These are phyloP conservation scores for Rhododendron kiyosumense DNA, from an alignment of 148 eudicot genomes.

Conservation along the genomic window DNA sequence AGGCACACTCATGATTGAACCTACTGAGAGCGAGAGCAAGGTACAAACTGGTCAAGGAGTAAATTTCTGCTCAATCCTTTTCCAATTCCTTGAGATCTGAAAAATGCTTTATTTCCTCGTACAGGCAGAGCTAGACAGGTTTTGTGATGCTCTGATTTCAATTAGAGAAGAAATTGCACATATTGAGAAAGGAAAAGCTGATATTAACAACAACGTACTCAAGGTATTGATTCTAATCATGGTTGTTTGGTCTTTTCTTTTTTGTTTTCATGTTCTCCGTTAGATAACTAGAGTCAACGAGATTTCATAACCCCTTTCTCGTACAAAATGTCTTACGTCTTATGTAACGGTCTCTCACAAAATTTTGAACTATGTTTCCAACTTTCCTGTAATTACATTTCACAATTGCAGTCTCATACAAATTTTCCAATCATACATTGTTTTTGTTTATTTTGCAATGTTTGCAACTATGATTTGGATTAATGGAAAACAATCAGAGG, in stretches of 20 bases:
- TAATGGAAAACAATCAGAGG: not conserved
- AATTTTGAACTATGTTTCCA: not conserved
- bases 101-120: conserved; percentile 10
- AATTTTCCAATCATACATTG: not conserved
- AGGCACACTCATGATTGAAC: conserved; percentile 99
- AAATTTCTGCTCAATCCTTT: conserved; percentile 4
- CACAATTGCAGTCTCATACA: not conserved
- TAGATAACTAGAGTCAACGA: not conserved
- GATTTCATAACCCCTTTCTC: not conserved
- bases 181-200: conserved; percentile 89
- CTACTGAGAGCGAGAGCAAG: conserved; percentile 99
- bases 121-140: conserved; percentile 93
- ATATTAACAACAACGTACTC: conserved; percentile 78
- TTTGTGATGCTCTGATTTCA: conserved; percentile 91
- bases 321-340: not conserved
- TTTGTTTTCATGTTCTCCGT: not conserved
- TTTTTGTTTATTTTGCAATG: not conserved
- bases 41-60: conserved; percentile 20
- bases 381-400: not conserved
- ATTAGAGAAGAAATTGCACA: conserved; percentile 87
- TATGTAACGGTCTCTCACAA: not conserved
- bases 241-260: not conserved
- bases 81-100: not conserved
- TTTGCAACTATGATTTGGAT: not conserved
- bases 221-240: conserved; percentile 45